A percentile compares a stretch with the other conserved stretches of the same genome.
Evolutionary conservation across 176 grass and related monocot species (phyloP).

Genomic region (Secale cereale): DNA sequence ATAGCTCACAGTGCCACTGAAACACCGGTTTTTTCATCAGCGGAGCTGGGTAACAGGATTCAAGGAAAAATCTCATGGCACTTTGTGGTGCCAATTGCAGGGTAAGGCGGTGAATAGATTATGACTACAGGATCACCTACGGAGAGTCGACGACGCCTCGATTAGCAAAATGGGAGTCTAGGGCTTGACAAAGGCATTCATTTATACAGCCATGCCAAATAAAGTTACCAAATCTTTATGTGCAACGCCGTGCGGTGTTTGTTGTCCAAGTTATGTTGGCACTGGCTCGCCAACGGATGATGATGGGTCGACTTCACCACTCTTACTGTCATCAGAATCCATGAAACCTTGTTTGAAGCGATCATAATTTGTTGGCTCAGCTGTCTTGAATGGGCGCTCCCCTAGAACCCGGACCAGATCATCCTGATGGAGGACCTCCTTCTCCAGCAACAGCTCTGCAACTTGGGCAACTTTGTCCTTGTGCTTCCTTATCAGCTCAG

Average conservation of each 20-base stretch:
- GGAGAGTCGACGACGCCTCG: not conserved
- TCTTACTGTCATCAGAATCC: constrained; percentile 37
- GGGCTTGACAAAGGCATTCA: not conserved
- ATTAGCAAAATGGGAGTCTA: not conserved
- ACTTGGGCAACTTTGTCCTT: constrained; percentile 73
- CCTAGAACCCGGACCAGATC: constrained; percentile 75
- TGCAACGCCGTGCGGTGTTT: not conserved
- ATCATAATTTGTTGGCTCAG: constrained; percentile 70
- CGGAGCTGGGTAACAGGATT: not conserved
- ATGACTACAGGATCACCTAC: not conserved
- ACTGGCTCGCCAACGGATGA: constrained; percentile 32
- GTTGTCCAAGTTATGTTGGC: constrained; percentile 28
- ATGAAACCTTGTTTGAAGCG: constrained; percentile 75
- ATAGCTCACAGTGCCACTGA: not conserved
- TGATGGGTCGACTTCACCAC: constrained; percentile 32
- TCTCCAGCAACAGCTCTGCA: constrained; percentile 80
- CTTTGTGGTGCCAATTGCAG: not conserved
- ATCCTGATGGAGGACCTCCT: constrained; percentile 89
- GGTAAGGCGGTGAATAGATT: not conserved
- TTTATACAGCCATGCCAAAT: constrained; percentile 10
- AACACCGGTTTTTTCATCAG: not conserved
- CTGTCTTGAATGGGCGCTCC: constrained; percentile 65
- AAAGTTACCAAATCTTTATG: not conserved
- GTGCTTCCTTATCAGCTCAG: constrained; percentile 65
- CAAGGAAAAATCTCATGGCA: constrained; percentile 1